phyloP scores from a whole-genome alignment of 2,329 filamentous ascomycete genomes.

The Colletotrichum sp. region DNA sequence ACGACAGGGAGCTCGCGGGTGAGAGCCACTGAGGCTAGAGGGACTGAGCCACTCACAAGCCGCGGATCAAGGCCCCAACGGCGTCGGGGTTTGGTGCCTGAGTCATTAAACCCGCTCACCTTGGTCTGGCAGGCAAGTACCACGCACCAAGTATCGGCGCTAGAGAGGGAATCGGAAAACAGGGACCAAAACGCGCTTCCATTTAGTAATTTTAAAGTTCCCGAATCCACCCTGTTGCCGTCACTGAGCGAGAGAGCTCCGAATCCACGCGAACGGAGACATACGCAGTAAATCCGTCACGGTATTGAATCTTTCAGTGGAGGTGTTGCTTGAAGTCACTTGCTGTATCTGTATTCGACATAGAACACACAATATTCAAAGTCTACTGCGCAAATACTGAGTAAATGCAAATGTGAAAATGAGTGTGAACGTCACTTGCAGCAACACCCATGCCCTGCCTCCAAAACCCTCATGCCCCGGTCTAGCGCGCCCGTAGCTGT shows the following conservation, averaged over 20 bases:
- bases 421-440: background rate
- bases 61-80: background rate
- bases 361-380: background rate
- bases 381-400: background rate
- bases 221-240: conserved; percentile 19
- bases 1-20: background rate
- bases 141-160: background rate
- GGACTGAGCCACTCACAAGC: conserved; percentile 15
- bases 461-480: background rate
- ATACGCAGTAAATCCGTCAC: background rate
- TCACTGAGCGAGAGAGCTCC: conserved; percentile 15
- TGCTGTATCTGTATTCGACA: background rate
- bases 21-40: conserved; percentile 21
- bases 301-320: background rate
- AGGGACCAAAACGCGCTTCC: background rate
- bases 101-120: conserved; percentile 3
- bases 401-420: background rate
- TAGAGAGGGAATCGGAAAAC: background rate
- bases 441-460: background rate
- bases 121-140: background rate
- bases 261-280: conserved; percentile 21
- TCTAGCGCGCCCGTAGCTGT: conserved; percentile 10
- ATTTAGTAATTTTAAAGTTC: conserved; percentile 20
- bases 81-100: conserved; percentile 11
- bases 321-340: background rate